Evolutionary conservation across 2,329 filamentous ascomycete genomes (phyloP), one percentile per base, ranked within the genome.

Genomic region (Exophiala alcalophila): DNA sequence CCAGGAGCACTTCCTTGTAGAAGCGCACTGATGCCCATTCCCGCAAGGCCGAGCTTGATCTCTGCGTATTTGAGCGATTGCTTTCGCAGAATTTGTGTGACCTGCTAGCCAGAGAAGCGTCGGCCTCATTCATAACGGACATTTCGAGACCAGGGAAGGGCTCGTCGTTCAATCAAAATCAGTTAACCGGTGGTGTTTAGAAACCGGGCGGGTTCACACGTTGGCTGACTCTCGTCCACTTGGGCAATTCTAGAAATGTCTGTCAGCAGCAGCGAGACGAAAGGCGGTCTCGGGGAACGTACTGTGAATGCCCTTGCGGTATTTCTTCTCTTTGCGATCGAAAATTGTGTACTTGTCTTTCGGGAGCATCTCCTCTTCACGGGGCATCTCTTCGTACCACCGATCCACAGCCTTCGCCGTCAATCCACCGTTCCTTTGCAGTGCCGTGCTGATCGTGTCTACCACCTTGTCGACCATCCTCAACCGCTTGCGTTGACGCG

Each of bases 311-410:
- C 89, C 87, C 80, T 98, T 98, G 64, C 92, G 77, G 67, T 97
- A 98, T 59, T 80, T 83, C 80, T 90, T 94, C 65, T 86, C 89
- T 69, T 97, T 96, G 58, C 90, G 83, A 68, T 95, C 91, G 68
- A 97, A 98, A 60, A 98, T 84, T 19, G 88, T 95, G 71, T 98
- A 98, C 71, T 98, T 98, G 71, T 98, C 92, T 68, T 80, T 84
- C 32, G 92, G 84, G 65, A 94, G 65, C 92, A 98, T 98, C 74
- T 97, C 89, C 60, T 81, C 77, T 75, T 98, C 92, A 18, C 81
- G 85, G 15, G 92, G 92, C 92, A 98, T 98, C 68, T 95, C 88
- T 25, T 77, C 76, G 74, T 92, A 95, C 92, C 92, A 98, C 61
- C 83, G 72, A 65, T 94, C 84, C 46, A 98, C 74, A 40, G 86